Evolutionary conservation across 495 filamentous ascomycete genomes (phyloP).

Genomic region (Clohesyomyces aquaticus): DNA sequence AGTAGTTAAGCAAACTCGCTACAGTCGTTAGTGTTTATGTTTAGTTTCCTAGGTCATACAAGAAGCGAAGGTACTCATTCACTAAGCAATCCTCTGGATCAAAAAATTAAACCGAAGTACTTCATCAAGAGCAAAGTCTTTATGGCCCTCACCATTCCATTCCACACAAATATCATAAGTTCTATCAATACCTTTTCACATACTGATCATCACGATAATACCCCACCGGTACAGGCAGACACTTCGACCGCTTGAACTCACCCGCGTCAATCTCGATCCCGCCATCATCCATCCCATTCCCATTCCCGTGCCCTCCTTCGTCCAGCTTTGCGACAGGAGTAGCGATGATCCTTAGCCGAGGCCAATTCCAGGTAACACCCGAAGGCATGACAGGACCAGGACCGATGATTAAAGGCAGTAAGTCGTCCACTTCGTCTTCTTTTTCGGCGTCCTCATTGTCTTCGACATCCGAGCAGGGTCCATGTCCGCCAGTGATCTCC

Average conservation of each 20-base stretch:
- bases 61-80: too few species aligned
- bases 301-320: background rate
- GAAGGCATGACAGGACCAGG: constrained; percentile 17
- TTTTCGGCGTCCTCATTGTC: background rate
- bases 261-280: background rate
- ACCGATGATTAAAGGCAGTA: background rate
- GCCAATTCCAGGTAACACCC: constrained; percentile 8
- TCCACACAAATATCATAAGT: too few species aligned
- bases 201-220: constrained; percentile 37
- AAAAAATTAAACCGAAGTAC: too few species aligned
- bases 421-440: constrained; percentile 7
- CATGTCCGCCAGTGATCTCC: background rate
- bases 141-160: too few species aligned
- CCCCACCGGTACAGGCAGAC: constrained; percentile 27
- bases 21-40: too few species aligned
- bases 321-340: background rate
- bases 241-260: background rate
- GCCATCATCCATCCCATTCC: background rate
- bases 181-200: constrained; percentile 12
- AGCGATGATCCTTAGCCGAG: background rate
- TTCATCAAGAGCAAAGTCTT: too few species aligned
- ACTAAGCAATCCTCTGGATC: too few species aligned
- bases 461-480: background rate
- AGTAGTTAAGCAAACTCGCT: too few species aligned
- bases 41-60: too few species aligned